These are phyloP conservation scores for Albugo candida DNA, from an alignment of 352 stramenopile genomes.

Conservation along the genomic window DNA sequence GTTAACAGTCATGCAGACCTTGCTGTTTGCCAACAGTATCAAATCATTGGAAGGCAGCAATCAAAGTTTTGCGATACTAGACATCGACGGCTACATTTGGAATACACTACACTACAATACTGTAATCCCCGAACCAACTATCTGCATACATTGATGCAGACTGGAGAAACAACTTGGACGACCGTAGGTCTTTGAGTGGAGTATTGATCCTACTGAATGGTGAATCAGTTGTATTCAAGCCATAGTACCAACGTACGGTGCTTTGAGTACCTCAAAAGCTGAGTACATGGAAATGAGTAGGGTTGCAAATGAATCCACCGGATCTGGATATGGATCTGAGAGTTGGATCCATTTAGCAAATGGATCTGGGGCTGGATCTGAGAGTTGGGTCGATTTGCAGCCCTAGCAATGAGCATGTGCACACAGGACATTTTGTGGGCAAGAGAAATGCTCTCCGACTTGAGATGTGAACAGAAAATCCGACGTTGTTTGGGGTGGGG, in stretches of 20 bases:
- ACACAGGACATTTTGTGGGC: conserved; percentile 10
- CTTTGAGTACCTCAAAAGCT: conserved; percentile 11
- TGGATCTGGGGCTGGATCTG: too few species aligned
- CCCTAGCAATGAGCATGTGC: conserved; percentile 7
- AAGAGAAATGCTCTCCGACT: conserved; percentile 2
- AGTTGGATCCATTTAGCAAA: too few species aligned
- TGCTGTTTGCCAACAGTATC: too few species aligned
- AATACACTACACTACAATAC: not conserved
- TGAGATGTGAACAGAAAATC: not conserved
- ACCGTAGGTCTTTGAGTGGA: conserved; percentile 9
- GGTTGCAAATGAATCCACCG: too few species aligned
- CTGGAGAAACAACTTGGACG: conserved; percentile 7
- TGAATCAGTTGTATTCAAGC: conserved; percentile 6
- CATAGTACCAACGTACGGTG: conserved; percentile 10
- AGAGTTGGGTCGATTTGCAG: too few species aligned
- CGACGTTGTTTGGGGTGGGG: conserved; percentile 6
- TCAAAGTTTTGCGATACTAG: too few species aligned
- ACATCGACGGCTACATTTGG: not conserved
- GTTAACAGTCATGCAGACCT: too few species aligned
- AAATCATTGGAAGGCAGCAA: not conserved
- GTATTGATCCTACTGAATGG: conserved; percentile 7
- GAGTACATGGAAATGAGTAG: conserved; percentile 18
- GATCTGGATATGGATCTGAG: too few species aligned
- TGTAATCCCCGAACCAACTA: not conserved
- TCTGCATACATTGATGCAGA: conserved; percentile 9